Evolutionary conservation across 371 early-diverging fungal species (phyloP), one percentile per base, ranked within the genome.

Genomic region (Amoeboradix gromovi): DNA sequence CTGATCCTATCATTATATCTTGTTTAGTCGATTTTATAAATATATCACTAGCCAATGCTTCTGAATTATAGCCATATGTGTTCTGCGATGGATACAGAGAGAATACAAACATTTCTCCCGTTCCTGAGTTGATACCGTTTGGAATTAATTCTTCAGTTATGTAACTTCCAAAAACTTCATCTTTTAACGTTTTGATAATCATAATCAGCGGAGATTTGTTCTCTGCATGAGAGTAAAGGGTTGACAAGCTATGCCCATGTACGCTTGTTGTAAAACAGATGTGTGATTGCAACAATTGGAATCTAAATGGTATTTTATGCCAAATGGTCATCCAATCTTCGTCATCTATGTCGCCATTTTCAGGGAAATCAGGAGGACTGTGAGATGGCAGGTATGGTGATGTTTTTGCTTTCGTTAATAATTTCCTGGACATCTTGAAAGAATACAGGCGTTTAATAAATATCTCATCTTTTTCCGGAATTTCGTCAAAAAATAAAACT

Each of bases 81-180:
- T n/a, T n/a, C n/a, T n/a, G n/a, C n/a, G n/a, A n/a, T n/a, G n/a
- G n/a, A n/a, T n/a, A n/a, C n/a, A n/a, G n/a, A n/a, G n/a, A n/a
- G n/a, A n/a, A n/a, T n/a, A n/a, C n/a, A n/a, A n/a, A n/a, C n/a
- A n/a, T n/a, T n/a, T n/a, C n/a, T n/a, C n/a, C n/a, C n/a, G n/a
- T n/a, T n/a, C n/a, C n/a, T n/a, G n/a, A n/a, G n/a, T n/a, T n/a
- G n/a, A n/a, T n/a, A n/a, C n/a, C n/a, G n/a, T n/a, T n/a, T n/a
- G n/a, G n/a, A n/a, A n/a, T n/a, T n/a, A n/a, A n/a, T n/a, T n/a
- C n/a, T n/a, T n/a, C n/a, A 30, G 73, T 67, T 12, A 77, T 31
- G 67, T 67, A 79, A n/a, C 77, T 78, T 12, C 79, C 79, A 70
- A 79, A 74, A 27, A 77, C 70, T 28, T 31, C 68, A 27, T 76